Evolutionary conservation across 345 rosid species (phyloP).

Genomic region (Viola odorata): DNA sequence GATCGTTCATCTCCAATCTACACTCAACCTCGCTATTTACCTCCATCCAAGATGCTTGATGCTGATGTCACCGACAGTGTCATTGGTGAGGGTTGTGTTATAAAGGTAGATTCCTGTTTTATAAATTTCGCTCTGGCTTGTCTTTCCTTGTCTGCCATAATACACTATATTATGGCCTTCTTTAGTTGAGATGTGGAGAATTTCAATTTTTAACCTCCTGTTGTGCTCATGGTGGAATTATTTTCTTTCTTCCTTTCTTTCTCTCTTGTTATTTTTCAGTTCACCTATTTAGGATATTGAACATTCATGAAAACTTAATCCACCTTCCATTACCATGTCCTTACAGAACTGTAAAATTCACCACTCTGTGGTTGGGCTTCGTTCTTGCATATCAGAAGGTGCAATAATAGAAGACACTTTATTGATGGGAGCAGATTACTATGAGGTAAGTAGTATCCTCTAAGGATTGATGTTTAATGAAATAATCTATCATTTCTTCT

Average conservation of each 20-base stretch:
- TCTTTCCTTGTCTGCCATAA: neutral
- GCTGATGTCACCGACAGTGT: slow-evolving; percentile 96
- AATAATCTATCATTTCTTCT: neutral
- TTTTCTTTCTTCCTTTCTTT: neutral
- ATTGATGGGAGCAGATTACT: slow-evolving; percentile 96
- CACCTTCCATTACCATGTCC: neutral
- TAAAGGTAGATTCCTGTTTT: slow-evolving; percentile 49
- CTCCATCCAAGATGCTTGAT: slow-evolving; percentile 97
- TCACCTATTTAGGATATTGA: neutral
- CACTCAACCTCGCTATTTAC: slow-evolving; percentile 93
- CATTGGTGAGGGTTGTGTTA: slow-evolving; percentile 96
- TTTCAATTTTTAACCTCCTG: neutral
- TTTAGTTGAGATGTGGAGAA: too few relatives aligned
- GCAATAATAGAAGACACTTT: slow-evolving; percentile 87
- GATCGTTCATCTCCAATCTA: slow-evolving; percentile 95
- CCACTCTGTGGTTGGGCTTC: slow-evolving; percentile 92
- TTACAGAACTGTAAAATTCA: slow-evolving; percentile 86
- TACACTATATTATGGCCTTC: too few relatives aligned
- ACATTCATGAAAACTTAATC: neutral
- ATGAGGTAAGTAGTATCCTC: slow-evolving; percentile 45
- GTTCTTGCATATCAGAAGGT: slow-evolving; percentile 94
- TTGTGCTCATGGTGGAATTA: neutral
- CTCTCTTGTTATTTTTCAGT: neutral
- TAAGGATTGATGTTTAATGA: neutral
- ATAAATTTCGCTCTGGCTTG: neutral